Evolutionary conservation across 1,284 basidiomycete genomes (phyloP), one percentile per base, ranked within the genome.

Genomic region (Sporisorium reilianum): DNA sequence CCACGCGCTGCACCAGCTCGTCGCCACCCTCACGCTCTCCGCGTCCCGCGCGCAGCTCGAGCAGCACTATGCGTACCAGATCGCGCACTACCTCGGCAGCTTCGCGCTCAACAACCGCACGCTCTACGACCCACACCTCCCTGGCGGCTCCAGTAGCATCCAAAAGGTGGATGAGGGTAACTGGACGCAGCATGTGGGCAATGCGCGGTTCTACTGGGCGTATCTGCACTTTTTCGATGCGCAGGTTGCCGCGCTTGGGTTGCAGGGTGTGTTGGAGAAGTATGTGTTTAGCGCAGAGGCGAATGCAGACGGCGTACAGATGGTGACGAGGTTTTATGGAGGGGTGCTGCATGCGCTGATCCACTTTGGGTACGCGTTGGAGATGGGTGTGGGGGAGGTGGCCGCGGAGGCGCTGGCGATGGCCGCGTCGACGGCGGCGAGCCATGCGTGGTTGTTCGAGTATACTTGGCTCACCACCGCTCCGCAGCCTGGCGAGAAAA

Each of bases 321-420:
- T 69, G 66, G 30, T 78, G 1, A 48, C 23, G 26, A 54, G 81
- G 5, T 77, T 80, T n/a, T 74, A 84, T 4, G 80, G 77, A 1
- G 84, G 84, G 6, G 84, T 80, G 4, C 46, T 85, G n/a, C 84
- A 85, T 58, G 75, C 78, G 2, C 40, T 83, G 32, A 85, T 85
- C 45, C 82, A 85, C 50, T 71, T 82, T 28, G 84, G 84, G 1
- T 79, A 84, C 49, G 85, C 81, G 8, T 50, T 82, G 55, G 85
- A 85, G 55, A 77, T 83, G 28, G 59, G 64, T 0, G 18, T 82
- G 30, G 57, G 65, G 12, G 76, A 50, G 6, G 16, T 85, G 10
- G 80, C 80, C 1, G 80, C 80, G 0, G 83, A 85, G 61, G 84
- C 75, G n/a, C 51, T 78, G 51, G 72, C 76, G 1, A 78, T 78